These are phyloP conservation scores for Aureobasidium leucospermi DNA, from an alignment of 2,329 filamentous ascomycete genomes.

Conservation along the genomic window DNA sequence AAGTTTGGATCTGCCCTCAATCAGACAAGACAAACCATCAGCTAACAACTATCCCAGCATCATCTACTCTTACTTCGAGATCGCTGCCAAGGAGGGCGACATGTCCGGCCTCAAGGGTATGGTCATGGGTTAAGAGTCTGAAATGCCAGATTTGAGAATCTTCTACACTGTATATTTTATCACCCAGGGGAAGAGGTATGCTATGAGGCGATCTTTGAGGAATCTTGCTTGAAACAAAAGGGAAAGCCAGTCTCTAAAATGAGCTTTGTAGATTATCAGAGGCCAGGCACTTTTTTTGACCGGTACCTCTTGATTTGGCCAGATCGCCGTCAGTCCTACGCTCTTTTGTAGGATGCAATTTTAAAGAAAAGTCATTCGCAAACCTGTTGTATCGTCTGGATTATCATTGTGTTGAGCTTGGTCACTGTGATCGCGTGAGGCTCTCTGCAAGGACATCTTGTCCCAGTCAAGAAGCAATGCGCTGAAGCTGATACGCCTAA, in stretches of 20 bases:
- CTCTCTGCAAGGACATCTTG: too few species aligned
- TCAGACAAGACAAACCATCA: background rate
- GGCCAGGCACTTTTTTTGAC: constrained; percentile 1
- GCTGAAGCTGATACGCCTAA: too few species aligned
- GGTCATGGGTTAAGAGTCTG: constrained; percentile 43
- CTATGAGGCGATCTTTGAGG: constrained; percentile 4
- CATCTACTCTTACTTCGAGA: constrained; percentile 99
- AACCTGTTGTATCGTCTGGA: background rate
- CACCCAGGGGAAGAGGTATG: constrained; percentile 2
- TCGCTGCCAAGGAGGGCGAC: constrained; percentile 97
- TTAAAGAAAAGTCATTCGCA: constrained; percentile 6
- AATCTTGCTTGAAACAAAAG: constrained; percentile 11
- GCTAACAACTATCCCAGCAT: constrained; percentile 55
- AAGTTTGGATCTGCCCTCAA: constrained; percentile 42
- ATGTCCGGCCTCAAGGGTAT: constrained; percentile 69
- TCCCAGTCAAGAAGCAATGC: too few species aligned
- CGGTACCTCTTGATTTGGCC: background rate
- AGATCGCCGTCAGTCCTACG: constrained; percentile 10
- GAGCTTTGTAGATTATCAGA: constrained; percentile 8
- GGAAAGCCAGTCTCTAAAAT: constrained; percentile 3
- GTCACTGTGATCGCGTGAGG: too few species aligned
- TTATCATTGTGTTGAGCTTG: too few species aligned
- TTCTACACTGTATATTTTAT: constrained; percentile 12
- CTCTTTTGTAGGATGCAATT: constrained; percentile 12
- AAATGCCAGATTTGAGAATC: constrained; percentile 8